phyloP scores from a whole-genome alignment of 352 stramenopile genomes.

The Hyaloperonospora arabidopsidis region DNA sequence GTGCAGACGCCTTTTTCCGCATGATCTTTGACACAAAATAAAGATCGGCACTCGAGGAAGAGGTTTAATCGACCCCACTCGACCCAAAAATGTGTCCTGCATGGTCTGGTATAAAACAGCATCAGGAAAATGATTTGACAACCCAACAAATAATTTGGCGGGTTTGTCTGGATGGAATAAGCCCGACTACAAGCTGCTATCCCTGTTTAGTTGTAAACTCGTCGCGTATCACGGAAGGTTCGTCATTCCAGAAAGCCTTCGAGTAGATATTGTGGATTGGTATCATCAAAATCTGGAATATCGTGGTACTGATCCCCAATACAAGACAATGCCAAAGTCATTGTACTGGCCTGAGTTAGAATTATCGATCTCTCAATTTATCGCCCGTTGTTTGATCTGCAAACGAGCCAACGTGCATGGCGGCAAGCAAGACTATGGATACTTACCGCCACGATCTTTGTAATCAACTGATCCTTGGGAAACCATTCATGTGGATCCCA shows the following conservation, averaged over 20 bases:
- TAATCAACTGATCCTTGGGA: no score
- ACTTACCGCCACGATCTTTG: no score
- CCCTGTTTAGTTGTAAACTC: neutral
- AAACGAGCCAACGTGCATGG: no score
- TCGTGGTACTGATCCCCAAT: no score
- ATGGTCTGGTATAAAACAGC: neutral
- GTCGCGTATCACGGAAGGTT: neutral
- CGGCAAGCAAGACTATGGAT: no score
- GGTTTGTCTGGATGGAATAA: neutral
- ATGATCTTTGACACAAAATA: neutral
- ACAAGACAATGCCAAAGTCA: no score
- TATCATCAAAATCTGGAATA: neutral
- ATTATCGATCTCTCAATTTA: no score
- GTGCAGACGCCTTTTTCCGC: slow-evolving; percentile 1
- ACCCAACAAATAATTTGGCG: neutral
- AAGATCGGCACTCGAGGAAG: neutral
- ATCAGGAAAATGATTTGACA: neutral
- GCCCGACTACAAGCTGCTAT: neutral
- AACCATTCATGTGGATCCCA: no score
- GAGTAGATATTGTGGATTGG: neutral
- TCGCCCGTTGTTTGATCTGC: no score
- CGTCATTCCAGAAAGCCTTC: neutral
- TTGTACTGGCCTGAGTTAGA: no score
- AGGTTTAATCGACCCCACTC: neutral
- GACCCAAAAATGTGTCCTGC: neutral